Evolutionary conservation across 768 basidiomycete species (phyloP).

Genomic region (Russula dissimulans): DNA sequence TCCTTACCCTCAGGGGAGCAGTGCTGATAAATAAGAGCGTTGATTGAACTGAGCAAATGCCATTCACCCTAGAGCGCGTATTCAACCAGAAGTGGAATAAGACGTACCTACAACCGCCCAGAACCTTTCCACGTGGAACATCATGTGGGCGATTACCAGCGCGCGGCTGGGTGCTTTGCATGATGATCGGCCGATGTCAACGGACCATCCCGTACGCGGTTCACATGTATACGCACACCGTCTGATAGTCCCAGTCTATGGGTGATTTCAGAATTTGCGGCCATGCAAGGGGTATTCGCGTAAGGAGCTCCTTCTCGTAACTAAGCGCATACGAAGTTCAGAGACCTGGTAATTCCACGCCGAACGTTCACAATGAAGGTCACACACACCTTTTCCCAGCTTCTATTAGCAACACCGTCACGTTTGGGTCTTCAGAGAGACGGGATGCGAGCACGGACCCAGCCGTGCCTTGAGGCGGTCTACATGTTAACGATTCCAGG

Average conservation of each 20-base stretch:
- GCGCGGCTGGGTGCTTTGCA: constrained; percentile 2
- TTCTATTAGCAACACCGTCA: constrained; percentile 49
- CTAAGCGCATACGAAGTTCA: background rate
- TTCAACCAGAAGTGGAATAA: background rate
- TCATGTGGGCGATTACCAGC: constrained; percentile 5
- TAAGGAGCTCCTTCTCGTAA: constrained; percentile 6
- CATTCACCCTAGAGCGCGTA: background rate
- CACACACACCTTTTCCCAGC: constrained; percentile 51
- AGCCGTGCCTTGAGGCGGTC: constrained; percentile 38
- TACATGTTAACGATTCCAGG: background rate
- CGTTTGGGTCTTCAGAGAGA: constrained; percentile 44
- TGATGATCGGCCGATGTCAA: background rate
- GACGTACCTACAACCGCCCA: constrained; percentile 12
- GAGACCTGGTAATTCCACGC: background rate
- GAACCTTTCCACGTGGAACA: constrained; percentile 14
- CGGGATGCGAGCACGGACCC: constrained; percentile 55
- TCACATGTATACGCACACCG: constrained; percentile 3
- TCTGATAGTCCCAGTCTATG: constrained; percentile 15
- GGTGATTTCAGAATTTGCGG: constrained; percentile 7
- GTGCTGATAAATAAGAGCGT: constrained; percentile 16
- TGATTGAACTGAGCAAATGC: constrained; percentile 6
- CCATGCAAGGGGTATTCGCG: constrained; percentile 17
- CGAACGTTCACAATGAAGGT: background rate
- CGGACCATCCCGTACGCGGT: background rate
- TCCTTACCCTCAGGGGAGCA: constrained; percentile 13